Evolutionary conservation across 2,329 filamentous ascomycete species (phyloP).

Genomic region (Cytospora leucostoma): DNA sequence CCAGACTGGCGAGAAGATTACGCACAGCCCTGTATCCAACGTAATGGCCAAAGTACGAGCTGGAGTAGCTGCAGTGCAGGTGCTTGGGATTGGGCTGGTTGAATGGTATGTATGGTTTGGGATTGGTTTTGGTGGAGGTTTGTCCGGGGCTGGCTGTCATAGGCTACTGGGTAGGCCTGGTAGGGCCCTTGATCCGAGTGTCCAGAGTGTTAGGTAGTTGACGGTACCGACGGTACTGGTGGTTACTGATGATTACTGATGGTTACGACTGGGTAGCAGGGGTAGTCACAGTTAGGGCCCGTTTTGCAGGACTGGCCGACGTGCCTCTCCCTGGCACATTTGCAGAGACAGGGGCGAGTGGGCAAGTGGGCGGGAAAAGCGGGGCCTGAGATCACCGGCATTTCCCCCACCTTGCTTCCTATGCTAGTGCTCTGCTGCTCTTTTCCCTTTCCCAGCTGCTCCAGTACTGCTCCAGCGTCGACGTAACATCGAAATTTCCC

Average conservation of each 20-base stretch:
- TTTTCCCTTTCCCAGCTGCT: constrained; percentile 17
- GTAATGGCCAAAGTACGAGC: background rate
- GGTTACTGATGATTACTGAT: too few species aligned
- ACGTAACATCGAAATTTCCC: constrained; percentile 21
- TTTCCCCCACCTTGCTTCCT: background rate
- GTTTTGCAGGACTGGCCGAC: constrained; percentile 8
- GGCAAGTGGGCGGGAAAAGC: constrained; percentile 9
- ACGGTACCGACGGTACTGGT: too few species aligned
- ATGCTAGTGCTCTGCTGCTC: background rate
- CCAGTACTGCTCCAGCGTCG: constrained; percentile 10
- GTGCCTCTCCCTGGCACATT: constrained; percentile 14
- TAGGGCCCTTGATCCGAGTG: too few species aligned
- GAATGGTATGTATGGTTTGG: background rate
- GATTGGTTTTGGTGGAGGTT: background rate
- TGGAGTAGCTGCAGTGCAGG: background rate
- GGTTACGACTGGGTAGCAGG: too few species aligned
- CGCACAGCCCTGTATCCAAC: constrained; percentile 11
- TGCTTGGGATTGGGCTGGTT: background rate
- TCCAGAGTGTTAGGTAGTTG: too few species aligned
- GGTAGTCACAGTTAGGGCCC: too few species aligned
- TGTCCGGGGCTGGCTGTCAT: background rate
- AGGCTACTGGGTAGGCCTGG: too few species aligned
- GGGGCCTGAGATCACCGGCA: background rate
- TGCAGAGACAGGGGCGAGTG: constrained; percentile 9
- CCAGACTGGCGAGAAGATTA: constrained; percentile 18